Evolutionary conservation across 2,329 filamentous ascomycete genomes (phyloP), one percentile per base, ranked within the genome.

Genomic region (Pyrenophora graminea): DNA sequence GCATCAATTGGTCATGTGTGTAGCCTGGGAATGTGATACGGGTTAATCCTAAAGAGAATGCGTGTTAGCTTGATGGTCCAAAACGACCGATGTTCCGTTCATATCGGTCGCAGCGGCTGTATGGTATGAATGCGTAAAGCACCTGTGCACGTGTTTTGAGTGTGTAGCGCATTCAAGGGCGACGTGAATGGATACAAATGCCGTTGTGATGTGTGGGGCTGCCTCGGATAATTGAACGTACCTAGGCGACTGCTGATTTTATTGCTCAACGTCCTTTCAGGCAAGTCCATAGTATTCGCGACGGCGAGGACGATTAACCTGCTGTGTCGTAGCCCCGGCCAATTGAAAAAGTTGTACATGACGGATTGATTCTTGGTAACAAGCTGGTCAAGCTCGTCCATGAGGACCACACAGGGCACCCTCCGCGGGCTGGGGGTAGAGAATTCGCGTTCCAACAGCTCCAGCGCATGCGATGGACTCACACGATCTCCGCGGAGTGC

Each of bases 331-430:
- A 97, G 80, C 9, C 90, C 89, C 3, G 94, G 94, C 94, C 94
- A 99, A 69, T 99, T 99, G 82, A 99, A 99, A 74, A 99, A 99
- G 74, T 99, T 99, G 78, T 99, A 99, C 94, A 99, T 99, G 75
- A 99, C 94, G n/a, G 90, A 93, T 73, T 99, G 95, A 67, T 96
- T 97, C 69, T 93, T 94, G 10, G 94, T 99, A 4, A 99, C 95
- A 6, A 99, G 83, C 75, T 99, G 94, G 71, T 99, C 94, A 40
- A 99, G 82, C 75, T 99, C 94, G 67, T 99, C 94, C 94, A 99
- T 99, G 43, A 99, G 77, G 2, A 99, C 94, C 12, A 99, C 94
- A 69, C 93, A 97, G 1, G 95, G 94, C 5, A 96, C 91, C 54
- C 94, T 84, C 43, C 94, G 85, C 19, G 94, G 94, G 52, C 88